A percentile compares a stretch with the other conserved stretches of the same genome.
These are phyloP conservation scores for Voacanga thouarsii DNA, from an alignment of 257 asterid species.

Conservation along the genomic window DNA sequence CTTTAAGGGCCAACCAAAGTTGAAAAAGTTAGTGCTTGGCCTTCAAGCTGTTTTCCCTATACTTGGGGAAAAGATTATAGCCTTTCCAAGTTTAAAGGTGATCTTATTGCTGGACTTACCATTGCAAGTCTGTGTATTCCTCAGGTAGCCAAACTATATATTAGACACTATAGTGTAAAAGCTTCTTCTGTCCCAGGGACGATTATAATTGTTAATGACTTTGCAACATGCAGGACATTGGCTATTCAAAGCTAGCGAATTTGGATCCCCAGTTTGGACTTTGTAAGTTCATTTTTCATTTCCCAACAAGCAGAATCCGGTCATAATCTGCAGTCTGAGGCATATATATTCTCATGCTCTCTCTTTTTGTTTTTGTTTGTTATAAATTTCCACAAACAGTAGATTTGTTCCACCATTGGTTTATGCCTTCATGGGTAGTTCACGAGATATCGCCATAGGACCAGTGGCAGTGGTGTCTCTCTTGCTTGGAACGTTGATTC, in stretches of 20 bases:
- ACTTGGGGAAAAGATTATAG: conserved; percentile 60
- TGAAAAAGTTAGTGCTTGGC: conserved; percentile 37
- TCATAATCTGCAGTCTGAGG: neutral
- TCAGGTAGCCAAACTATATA: conserved; percentile 41
- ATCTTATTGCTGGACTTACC: conserved; percentile 74
- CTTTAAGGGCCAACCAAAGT: conserved; percentile 48
- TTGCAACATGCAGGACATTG: conserved; percentile 60
- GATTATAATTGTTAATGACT: neutral
- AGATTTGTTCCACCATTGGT: conserved; percentile 81
- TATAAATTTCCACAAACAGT: conserved; percentile 41
- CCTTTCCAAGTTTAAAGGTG: conserved; percentile 57
- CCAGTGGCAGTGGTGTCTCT: conserved; percentile 88
- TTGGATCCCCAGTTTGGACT: conserved; percentile 70
- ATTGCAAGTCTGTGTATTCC: conserved; percentile 86
- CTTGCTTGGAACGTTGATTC: conserved; percentile 65
- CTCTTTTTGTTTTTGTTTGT: neutral
- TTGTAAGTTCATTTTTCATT: conserved; percentile 39
- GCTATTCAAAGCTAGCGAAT: conserved; percentile 64
- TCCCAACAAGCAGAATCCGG: neutral
- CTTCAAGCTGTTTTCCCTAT: conserved; percentile 55
- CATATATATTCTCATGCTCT: neutral
- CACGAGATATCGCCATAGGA: conserved; percentile 82
- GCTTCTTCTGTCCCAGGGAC: neutral
- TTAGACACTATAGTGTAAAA: neutral
- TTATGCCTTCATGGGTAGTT: conserved; percentile 81